Evolutionary conservation across 495 filamentous ascomycete species (phyloP), one percentile per base, ranked within the genome.

Genomic region (Penicillium paradoxum): DNA sequence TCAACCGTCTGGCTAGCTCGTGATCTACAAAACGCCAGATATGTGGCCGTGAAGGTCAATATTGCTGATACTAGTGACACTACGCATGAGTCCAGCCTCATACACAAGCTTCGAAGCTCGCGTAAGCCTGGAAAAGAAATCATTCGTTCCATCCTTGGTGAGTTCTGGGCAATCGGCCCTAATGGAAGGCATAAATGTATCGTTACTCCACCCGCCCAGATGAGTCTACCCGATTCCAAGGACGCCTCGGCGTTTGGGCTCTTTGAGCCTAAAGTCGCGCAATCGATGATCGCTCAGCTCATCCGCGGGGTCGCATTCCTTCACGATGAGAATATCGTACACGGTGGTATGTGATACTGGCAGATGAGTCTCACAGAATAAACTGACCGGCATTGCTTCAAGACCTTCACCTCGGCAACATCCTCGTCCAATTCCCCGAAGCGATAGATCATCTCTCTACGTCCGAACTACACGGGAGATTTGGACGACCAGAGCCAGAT

Each of bases 1-100:
- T 76, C 71, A 4, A 77, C 75, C 17, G 63, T 69, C 34, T 77
- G 73, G 73, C 69, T 79, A 22, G 71, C 69, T 41, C 55, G 54
- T 9, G 71, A 76, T 40, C 19, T 43, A 36, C 53, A 17, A 38
- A 41, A n/a, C 29, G 45, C 37, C 7, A 51, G 25, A 46, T 60
- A 63, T 43, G 54, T 62, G 34, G 52, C 59, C 15, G 48, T 60
- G 29, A 65, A 67, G 15, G 48, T 47, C 5, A 51, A 50, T 22
- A 60, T 56, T 6, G 64, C 60, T 17, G 58, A 67, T 51, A 36
- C 53, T 21, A 61, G 55, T 51, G 1, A 29, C 2, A n/a, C n/a
- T 21, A 30, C 55, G 3, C 19, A 29, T 13, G 55, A 62, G 36
- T 36, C 55, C 36, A 54, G 30, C 41, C 15, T 58, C 42, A 27